Evolutionary conservation across 1,139 yeast species (phyloP), one percentile per base, ranked within the genome.

Genomic region (Keqinozyma sinolaborantium): DNA sequence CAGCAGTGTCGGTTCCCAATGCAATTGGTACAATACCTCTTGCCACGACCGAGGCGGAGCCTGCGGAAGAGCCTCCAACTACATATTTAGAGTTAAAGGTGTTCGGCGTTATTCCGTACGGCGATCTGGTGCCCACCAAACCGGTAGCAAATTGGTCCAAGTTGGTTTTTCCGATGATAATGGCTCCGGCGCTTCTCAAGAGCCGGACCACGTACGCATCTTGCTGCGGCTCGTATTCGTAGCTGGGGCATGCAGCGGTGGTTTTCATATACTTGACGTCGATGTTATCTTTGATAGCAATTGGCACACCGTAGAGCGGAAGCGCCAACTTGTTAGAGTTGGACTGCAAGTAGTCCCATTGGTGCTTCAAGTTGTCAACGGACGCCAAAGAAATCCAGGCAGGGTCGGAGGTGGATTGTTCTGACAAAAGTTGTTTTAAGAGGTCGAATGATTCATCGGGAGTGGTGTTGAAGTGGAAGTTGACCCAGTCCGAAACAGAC

Each of bases 1-100:
- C 98, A n/a, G 97, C 97, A 27, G 98, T 92, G 53, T 92, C 98
- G 5, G 97, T 90, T 30, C 97, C 97, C 45, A 92, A 69, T 3
- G 96, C 71, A 31, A 90, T 50, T 16, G 97, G 96, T 12, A 85
- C 96, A 34, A 82, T 70, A 34, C 97, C 97, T 45, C 88, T 70
- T 13, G 88, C 88, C 14, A 87, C 97, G 18, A 82, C 92, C 11
- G 82, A 79, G 5, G 95, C 95, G 14, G 95, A 85, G n/a, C 98
- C 98, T 2, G 97, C 87, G 21, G 94, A 82, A 5, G 96, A 87
- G 16, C 98, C 98, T 27, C 98, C 97, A 33, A 88, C 74, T 14
- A 90, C 95, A 51, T 87, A 90, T 33, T 77, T 68, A 26, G 70
- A 62, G 44, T 83, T 70, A 54, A 90, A 87, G 1, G 92, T 79